Percentiles rank a stretch among this genome's conserved stretches.
phyloP scores from a whole-genome alignment of 2,329 filamentous ascomycete genomes.

The Fusarium xylarioides region DNA sequence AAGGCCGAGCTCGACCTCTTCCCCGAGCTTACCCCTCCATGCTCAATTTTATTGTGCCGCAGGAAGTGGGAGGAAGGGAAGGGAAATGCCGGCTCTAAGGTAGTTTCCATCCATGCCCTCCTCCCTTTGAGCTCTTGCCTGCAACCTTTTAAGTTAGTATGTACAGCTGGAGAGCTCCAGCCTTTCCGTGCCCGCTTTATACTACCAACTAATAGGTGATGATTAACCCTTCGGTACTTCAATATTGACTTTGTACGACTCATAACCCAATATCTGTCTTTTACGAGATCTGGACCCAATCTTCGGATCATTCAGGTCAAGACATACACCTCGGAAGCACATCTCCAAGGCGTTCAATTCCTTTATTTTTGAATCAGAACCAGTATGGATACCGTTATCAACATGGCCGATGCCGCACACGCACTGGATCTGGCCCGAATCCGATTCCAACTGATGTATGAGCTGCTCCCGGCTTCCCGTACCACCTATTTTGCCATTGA shows the following conservation, averaged over 20 bases:
- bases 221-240: neutral
- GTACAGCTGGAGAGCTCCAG: neutral
- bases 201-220: neutral
- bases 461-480: neutral
- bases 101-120: conserved; percentile 13
- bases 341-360: conserved; percentile 2
- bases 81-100: conserved; percentile 26
- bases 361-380: neutral
- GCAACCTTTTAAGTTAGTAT: neutral
- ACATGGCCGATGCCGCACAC: conserved; percentile 84
- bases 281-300: neutral
- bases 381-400: conserved; percentile 87
- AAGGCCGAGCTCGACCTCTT: neutral
- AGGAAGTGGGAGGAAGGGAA: conserved; percentile 6
- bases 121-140: neutral
- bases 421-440: conserved; percentile 92
- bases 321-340: neutral
- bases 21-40: conserved; percentile 24
- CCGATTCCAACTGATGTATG: conserved; percentile 91
- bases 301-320: neutral
- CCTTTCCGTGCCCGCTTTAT: conserved; percentile 12
- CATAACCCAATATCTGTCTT: neutral
- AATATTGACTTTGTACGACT: conserved; percentile 16
- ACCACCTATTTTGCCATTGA: neutral
- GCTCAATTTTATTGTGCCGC: neutral